These are phyloP conservation scores for Oryza officinalis DNA, from an alignment of 176 grass and related monocot species.

Conservation along the genomic window DNA sequence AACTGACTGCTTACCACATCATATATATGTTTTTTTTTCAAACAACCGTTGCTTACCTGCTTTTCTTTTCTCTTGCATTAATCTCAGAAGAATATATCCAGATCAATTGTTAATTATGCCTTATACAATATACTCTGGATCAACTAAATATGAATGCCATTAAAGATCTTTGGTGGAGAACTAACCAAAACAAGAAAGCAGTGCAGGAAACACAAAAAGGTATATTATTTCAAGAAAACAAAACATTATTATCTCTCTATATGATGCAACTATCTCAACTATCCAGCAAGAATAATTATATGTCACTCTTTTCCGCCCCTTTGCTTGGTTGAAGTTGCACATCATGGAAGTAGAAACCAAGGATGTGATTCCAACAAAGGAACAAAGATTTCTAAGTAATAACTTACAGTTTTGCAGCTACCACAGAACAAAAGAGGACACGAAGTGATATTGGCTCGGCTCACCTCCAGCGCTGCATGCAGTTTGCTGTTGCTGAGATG, in stretches of 20 bases:
- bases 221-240: not conserved
- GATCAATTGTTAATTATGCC: not conserved
- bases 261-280: not conserved
- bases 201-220: not conserved
- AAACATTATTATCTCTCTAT: not conserved
- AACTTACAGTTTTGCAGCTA: constrained; percentile 20
- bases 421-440: constrained; percentile 41
- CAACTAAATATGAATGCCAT: not conserved
- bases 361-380: constrained; percentile 6
- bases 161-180: not conserved
- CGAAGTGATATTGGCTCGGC: constrained; percentile 63
- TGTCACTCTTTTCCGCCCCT: not conserved
- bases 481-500: constrained; percentile 23
- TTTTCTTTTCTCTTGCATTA: constrained; percentile 13
- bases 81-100: not conserved
- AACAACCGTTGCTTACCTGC: not conserved
- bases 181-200: constrained; percentile 3
- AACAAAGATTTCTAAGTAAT: not conserved
- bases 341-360: not conserved
- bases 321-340: not conserved
- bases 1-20: not conserved
- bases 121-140: not conserved
- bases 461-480: constrained; percentile 27
- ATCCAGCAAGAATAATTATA: not conserved
- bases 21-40: constrained; percentile 2